Evolutionary conservation across 371 early-diverging fungal genomes (phyloP).

Genomic region (Nematocida sp.): DNA sequence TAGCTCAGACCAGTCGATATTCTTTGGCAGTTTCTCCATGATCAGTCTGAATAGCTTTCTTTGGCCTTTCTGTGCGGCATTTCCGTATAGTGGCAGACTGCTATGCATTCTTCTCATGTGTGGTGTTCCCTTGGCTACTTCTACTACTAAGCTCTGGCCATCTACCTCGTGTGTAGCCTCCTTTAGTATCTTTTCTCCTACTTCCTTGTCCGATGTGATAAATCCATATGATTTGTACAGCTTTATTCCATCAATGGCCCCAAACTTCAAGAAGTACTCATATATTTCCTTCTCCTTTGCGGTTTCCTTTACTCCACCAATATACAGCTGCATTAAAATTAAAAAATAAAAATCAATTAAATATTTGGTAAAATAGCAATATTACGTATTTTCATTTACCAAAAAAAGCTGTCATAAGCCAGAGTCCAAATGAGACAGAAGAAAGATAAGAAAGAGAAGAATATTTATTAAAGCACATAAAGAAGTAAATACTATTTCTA

Average conservation of each 20-base stretch:
- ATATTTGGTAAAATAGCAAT: neutral
- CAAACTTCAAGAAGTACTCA: constrained; percentile 27
- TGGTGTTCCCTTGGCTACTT: constrained; percentile 21
- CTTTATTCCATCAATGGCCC: constrained; percentile 6
- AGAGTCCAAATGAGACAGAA: neutral
- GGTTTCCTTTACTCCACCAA: constrained; percentile 32
- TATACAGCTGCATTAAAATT: constrained; percentile 39
- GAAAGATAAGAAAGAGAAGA: neutral
- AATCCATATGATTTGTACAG: constrained; percentile 41
- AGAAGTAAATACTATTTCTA: too few relatives aligned
- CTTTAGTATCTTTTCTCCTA: constrained; percentile 16
- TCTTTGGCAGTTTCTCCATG: constrained; percentile 31
- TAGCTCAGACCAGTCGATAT: constrained; percentile 21
- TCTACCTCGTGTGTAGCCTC: constrained; percentile 1
- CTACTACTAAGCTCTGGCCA: constrained; percentile 13
- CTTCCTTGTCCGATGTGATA: constrained; percentile 19
- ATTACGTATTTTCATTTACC: neutral
- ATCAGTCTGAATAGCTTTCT: constrained; percentile 10
- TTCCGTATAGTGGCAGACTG: neutral
- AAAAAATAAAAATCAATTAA: constrained; percentile 10
- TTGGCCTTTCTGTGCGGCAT: too few relatives aligned
- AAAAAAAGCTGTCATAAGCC: neutral
- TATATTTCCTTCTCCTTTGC: constrained; percentile 36
- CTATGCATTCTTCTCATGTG: neutral
- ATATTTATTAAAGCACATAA: neutral